These are phyloP conservation scores for Microdochium paspali DNA, from an alignment of 2,329 filamentous ascomycete genomes.

Conservation along the genomic window DNA sequence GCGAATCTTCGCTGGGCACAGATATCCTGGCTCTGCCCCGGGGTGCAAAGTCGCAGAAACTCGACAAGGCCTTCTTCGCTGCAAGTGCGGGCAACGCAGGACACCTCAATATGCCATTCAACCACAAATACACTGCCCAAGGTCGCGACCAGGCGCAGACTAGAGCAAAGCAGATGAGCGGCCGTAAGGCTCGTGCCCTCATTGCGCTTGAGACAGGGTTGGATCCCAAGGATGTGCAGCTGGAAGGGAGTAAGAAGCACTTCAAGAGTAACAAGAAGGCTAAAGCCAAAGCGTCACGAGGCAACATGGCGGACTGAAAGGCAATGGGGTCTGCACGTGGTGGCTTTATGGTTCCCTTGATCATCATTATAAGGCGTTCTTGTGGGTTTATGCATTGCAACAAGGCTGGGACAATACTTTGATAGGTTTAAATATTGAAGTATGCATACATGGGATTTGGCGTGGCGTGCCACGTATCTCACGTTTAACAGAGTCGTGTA, in stretches of 20 bases:
- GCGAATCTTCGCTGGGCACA: conserved; percentile 24
- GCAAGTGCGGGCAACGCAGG: conserved; percentile 38
- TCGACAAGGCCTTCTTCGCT: conserved; percentile 87
- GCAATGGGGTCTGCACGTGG: neutral
- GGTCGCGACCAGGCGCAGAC: conserved; percentile 37
- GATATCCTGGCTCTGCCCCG: conserved; percentile 43
- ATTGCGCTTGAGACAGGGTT: conserved; percentile 76
- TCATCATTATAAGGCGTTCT: too few species aligned
- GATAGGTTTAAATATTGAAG: too few species aligned
- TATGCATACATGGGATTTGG: too few species aligned
- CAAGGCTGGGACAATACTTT: too few species aligned
- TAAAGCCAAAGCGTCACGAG: conserved; percentile 34
- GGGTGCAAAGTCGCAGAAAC: conserved; percentile 63
- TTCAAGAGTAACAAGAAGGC: conserved; percentile 69
- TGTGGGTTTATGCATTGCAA: too few species aligned
- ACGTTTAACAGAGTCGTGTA: too few species aligned
- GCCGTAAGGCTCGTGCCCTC: conserved; percentile 74
- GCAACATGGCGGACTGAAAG: neutral
- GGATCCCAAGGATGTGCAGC: conserved; percentile 67
- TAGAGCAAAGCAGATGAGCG: conserved; percentile 61
- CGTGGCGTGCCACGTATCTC: too few species aligned
- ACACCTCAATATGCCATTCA: conserved; percentile 73
- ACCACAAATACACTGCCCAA: conserved; percentile 79
- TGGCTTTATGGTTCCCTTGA: too few species aligned
- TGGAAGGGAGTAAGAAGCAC: conserved; percentile 76